Evolutionary conservation across 305 asterid species (phyloP).

Genomic region (Fraxinus dipetala): DNA sequence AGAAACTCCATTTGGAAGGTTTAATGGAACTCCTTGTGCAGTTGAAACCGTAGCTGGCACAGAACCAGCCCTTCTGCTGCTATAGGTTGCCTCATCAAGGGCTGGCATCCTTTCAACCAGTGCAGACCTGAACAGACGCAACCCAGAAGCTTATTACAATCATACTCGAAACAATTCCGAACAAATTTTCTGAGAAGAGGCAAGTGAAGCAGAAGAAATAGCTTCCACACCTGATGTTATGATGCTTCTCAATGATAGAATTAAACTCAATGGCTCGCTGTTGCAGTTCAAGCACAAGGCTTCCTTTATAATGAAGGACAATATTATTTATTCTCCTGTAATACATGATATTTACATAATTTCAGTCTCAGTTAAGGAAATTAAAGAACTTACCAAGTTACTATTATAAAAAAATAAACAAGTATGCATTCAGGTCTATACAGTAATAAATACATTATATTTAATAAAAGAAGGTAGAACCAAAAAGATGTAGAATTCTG

Average conservation of each 20-base stretch:
- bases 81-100: conserved; percentile 82
- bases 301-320: conserved; percentile 27
- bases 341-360: conserved; percentile 22
- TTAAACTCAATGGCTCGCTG: conserved; percentile 94
- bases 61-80: conserved; percentile 81
- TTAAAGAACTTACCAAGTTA: neutral
- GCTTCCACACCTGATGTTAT: conserved; percentile 63
- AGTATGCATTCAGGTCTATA: neutral
- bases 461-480: conserved; percentile 6
- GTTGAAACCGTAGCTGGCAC: conserved; percentile 63
- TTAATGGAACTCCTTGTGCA: conserved; percentile 49
- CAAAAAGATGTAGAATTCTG: conserved; percentile 11
- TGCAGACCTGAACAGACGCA: conserved; percentile 56
- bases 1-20: conserved; percentile 79
- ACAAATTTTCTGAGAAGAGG: neutral
- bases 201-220: neutral
- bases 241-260: conserved; percentile 73
- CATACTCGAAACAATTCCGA: neutral
- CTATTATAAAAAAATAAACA: neutral
- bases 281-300: conserved; percentile 87
- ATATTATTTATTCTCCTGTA: conserved; percentile 72
- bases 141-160: conserved; percentile 20
- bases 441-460: neutral
- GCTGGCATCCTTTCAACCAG: conserved; percentile 96
- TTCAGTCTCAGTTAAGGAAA: conserved; percentile 12